phyloP scores from a whole-genome alignment of 805 yeast species.

The Candida patagonica region DNA sequence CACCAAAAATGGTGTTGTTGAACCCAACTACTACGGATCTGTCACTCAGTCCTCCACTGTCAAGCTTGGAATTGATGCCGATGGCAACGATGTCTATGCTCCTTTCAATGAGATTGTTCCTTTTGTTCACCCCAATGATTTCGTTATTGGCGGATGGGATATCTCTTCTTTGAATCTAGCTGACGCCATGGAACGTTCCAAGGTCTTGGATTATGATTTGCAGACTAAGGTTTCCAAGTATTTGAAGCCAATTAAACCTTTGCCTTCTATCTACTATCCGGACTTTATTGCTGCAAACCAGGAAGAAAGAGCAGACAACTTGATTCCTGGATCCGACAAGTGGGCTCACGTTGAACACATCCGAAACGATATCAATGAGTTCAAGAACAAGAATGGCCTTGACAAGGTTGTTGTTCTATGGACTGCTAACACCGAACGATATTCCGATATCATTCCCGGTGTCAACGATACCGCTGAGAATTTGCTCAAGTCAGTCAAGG shows the following conservation, averaged over 20 bases:
- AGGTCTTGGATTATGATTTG: slow-evolving; percentile 78
- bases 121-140: slow-evolving; percentile 81
- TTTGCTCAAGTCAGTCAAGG: slow-evolving; percentile 61
- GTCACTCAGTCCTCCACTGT: slow-evolving; percentile 90
- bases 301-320: slow-evolving; percentile 82
- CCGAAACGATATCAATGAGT: slow-evolving; percentile 72
- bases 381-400: slow-evolving; percentile 60
- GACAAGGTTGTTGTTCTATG: slow-evolving; percentile 87
- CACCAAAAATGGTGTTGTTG: slow-evolving; percentile 67
- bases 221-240: slow-evolving; percentile 64
- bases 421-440: slow-evolving; percentile 97
- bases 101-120: slow-evolving; percentile 89
- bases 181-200: slow-evolving; percentile 74
- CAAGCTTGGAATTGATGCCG: slow-evolving; percentile 75
- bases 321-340: slow-evolving; percentile 62
- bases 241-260: slow-evolving; percentile 54
- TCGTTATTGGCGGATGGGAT: slow-evolving; percentile 93
- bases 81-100: slow-evolving; percentile 81
- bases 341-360: slow-evolving; percentile 86
- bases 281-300: slow-evolving; percentile 96
- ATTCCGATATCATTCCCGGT: slow-evolving; percentile 64
- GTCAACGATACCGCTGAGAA: slow-evolving; percentile 86
- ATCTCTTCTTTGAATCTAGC: slow-evolving; percentile 63
- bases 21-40: slow-evolving; percentile 85
- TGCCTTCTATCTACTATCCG: slow-evolving; percentile 87